phyloP scores from a whole-genome alignment of 768 basidiomycete genomes.

The Polyporus arcularius region DNA sequence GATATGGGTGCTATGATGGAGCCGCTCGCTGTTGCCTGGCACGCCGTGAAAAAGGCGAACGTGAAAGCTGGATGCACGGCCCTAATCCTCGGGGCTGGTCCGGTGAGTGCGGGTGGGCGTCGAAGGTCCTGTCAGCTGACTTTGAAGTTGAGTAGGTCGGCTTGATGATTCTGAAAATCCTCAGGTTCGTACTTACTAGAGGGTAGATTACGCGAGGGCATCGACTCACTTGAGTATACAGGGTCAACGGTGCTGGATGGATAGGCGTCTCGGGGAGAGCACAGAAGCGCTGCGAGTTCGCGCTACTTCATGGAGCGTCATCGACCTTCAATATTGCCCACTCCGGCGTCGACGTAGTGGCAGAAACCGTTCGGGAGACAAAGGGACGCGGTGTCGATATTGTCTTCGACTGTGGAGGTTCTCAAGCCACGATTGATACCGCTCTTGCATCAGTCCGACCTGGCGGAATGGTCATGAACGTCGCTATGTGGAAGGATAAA shows the following conservation, averaged over 20 bases:
- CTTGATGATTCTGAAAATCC: slow-evolving; percentile 8
- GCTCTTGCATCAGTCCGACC: slow-evolving; percentile 37
- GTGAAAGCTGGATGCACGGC: slow-evolving; percentile 39
- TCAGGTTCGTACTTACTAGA: neutral
- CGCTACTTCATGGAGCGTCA: slow-evolving; percentile 37
- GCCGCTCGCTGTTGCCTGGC: slow-evolving; percentile 47
- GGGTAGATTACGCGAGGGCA: too few relatives aligned
- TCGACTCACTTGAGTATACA: neutral
- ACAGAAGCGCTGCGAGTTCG: slow-evolving; percentile 37
- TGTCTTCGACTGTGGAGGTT: slow-evolving; percentile 47
- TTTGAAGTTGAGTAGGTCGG: slow-evolving; percentile 12
- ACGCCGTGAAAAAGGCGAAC: slow-evolving; percentile 43
- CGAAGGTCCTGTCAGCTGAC: neutral
- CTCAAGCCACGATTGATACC: slow-evolving; percentile 37
- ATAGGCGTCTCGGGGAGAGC: slow-evolving; percentile 45
- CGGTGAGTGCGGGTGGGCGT: slow-evolving; percentile 31
- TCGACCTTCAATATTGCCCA: slow-evolving; percentile 37
- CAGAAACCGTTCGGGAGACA: slow-evolving; percentile 29
- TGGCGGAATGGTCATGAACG: slow-evolving; percentile 40
- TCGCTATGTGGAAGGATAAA: slow-evolving; percentile 42
- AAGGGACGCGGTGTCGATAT: slow-evolving; percentile 40
- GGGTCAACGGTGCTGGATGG: slow-evolving; percentile 24
- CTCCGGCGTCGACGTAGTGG: slow-evolving; percentile 24
- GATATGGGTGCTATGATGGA: slow-evolving; percentile 48
- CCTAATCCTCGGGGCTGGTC: slow-evolving; percentile 45